Evolutionary conservation across 2,329 filamentous ascomycete species (phyloP).

Genomic region (Emergomyces pasteurianus): DNA sequence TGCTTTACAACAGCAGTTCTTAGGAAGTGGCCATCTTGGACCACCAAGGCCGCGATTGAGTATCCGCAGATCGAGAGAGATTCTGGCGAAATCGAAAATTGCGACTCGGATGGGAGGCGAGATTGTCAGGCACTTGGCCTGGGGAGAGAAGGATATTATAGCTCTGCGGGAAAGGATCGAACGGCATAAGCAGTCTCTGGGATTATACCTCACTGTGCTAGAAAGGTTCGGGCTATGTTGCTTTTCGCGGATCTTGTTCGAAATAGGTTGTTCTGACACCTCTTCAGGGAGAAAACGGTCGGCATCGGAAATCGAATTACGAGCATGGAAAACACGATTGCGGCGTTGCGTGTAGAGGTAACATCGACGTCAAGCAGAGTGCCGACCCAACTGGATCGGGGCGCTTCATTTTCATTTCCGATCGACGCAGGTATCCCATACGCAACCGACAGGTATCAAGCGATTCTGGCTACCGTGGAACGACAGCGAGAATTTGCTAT

Average conservation of each 20-base stretch:
- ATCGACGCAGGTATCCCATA: neutral
- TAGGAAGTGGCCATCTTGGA: neutral
- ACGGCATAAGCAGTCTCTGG: slow-evolving; percentile 8
- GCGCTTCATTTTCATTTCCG: neutral
- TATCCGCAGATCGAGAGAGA: neutral
- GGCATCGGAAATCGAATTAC: neutral
- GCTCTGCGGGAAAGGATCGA: slow-evolving; percentile 8
- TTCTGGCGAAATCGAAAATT: slow-evolving; percentile 4
- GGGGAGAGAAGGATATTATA: slow-evolving; percentile 6
- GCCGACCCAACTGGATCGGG: neutral
- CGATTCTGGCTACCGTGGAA: slow-evolving; percentile 6
- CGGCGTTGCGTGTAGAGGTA: neutral
- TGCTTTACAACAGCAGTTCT: neutral
- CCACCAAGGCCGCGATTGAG: neutral
- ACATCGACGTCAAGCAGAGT: neutral
- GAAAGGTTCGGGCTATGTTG: slow-evolving; percentile 5
- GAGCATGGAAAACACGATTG: neutral
- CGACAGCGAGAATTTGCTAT: slow-evolving; percentile 8
- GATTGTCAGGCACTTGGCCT: slow-evolving; percentile 2
- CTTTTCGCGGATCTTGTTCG: neutral
- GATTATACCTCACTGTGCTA: slow-evolving; percentile 10
- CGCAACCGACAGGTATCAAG: slow-evolving; percentile 5
- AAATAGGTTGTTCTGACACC: neutral
- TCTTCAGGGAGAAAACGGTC: neutral
- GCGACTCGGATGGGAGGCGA: neutral